Evolutionary conservation across 2,329 filamentous ascomycete species (phyloP).

Genomic region (Penicillium sp.): DNA sequence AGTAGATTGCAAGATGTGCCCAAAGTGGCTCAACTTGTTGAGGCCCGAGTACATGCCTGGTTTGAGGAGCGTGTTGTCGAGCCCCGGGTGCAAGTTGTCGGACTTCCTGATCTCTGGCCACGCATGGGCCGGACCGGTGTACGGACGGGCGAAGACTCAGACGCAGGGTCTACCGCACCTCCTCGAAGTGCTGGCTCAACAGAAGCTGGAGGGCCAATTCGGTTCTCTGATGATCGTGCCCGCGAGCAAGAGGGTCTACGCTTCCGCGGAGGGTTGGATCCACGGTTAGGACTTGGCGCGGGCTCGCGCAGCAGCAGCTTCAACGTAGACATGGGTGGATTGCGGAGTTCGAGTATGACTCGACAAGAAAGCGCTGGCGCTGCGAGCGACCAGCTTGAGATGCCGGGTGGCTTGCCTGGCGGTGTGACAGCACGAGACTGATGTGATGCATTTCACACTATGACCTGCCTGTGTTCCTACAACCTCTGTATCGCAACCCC

Average conservation of each 20-base stretch:
- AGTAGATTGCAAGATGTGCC: conserved; percentile 67
- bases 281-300: conserved; percentile 36
- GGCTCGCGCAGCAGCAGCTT: conserved; percentile 41
- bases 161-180: conserved; percentile 39
- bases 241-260: conserved; percentile 39
- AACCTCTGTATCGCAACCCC: conserved; percentile 4
- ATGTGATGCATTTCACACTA: not conserved
- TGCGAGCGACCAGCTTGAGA: conserved; percentile 40
- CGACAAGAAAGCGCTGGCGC: conserved; percentile 36
- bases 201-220: conserved; percentile 32
- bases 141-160: conserved; percentile 47
- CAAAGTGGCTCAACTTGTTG: conserved; percentile 68
- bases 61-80: conserved; percentile 70
- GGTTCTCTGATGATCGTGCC: conserved; percentile 26
- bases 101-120: conserved; percentile 65
- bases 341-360: conserved; percentile 39
- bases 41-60: conserved; percentile 67
- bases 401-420: conserved; percentile 44
- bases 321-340: conserved; percentile 38
- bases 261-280: conserved; percentile 36
- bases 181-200: conserved; percentile 36
- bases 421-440: conserved; percentile 11
- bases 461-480: not conserved
- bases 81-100: conserved; percentile 67
- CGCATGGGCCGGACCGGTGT: conserved; percentile 56